Evolutionary conservation across 257 asterid species (phyloP).

Genomic region (Solanum chmielewskii): DNA sequence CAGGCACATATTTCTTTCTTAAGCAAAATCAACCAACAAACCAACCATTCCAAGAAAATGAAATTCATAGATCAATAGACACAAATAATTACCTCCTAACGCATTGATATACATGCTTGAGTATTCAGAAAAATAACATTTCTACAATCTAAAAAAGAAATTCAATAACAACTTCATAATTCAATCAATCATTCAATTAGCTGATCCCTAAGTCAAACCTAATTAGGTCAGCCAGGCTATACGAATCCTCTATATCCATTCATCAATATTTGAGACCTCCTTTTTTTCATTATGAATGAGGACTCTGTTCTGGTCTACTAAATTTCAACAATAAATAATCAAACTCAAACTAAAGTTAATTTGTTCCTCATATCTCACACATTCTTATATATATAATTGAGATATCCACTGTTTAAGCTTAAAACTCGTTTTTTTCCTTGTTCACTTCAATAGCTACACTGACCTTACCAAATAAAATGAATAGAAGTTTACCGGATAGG

Average conservation of each 20-base stretch:
- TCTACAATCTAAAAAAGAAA: background rate
- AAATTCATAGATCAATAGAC: background rate
- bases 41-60: background rate
- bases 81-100: background rate
- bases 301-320: background rate
- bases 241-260: background rate
- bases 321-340: background rate
- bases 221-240: background rate
- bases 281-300: background rate
- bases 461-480: background rate
- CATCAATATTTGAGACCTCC: background rate
- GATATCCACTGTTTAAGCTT: background rate
- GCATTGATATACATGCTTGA: background rate
- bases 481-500: slow-evolving; percentile 45
- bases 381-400: background rate
- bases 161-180: background rate
- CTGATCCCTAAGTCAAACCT: background rate
- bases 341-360: background rate
- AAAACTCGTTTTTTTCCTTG: background rate
- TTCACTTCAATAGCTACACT: background rate
- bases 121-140: background rate
- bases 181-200: background rate
- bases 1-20: background rate
- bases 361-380: background rate
- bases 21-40: background rate